These are phyloP conservation scores for Populus davidiana DNA, from an alignment of 345 rosid species.

Conservation along the genomic window DNA sequence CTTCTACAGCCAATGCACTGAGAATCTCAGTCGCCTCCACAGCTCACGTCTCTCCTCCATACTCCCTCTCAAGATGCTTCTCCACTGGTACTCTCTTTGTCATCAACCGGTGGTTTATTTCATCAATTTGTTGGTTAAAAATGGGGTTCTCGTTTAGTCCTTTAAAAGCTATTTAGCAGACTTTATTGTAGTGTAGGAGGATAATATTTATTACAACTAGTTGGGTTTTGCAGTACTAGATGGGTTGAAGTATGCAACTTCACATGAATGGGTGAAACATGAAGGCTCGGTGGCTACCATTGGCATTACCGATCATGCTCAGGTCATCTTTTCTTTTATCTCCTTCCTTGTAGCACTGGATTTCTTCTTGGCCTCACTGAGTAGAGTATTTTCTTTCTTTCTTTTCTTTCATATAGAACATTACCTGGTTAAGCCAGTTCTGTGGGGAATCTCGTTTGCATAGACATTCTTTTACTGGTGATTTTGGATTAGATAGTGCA, in stretches of 20 bases:
- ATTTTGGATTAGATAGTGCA: neutral
- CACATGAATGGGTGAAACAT: conserved; percentile 97
- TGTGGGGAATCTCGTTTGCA: neutral
- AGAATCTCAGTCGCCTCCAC: conserved; percentile 56
- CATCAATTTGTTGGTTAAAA: neutral
- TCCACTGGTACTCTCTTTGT: conserved; percentile 46
- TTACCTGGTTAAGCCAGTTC: neutral
- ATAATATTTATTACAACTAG: neutral
- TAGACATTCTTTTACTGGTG: neutral
- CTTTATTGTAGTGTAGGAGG: neutral
- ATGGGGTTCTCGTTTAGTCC: neutral
- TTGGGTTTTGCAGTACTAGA: conserved; percentile 58
- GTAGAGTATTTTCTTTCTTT: neutral
- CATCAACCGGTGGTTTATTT: neutral
- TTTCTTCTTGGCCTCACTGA: neutral
- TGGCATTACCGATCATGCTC: conserved; percentile 97
- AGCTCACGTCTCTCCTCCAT: conserved; percentile 45
- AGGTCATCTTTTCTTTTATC: conserved; percentile 41
- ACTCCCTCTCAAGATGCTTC: conserved; percentile 75
- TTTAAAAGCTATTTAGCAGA: neutral
- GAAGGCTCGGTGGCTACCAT: conserved; percentile 79
- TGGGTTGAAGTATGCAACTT: conserved; percentile 82
- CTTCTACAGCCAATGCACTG: conserved; percentile 86
- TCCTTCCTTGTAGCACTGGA: neutral
- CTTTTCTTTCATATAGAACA: neutral